Evolutionary conservation across 768 basidiomycete species (phyloP).

Genomic region (Pleurotus eryngii): DNA sequence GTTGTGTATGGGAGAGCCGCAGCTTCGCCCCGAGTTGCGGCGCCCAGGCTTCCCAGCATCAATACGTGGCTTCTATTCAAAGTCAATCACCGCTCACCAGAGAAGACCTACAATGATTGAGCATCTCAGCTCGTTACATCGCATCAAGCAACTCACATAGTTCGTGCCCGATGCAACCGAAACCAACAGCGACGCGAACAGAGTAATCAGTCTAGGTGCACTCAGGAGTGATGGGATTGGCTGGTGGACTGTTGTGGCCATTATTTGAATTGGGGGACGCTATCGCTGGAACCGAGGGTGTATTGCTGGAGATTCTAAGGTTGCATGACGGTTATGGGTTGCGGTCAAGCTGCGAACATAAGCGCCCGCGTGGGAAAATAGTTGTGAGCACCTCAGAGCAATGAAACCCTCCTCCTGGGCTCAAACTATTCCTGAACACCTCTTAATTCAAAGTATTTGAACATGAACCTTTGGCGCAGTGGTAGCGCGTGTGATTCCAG

Average conservation of each 20-base stretch:
- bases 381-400: too few relatives aligned
- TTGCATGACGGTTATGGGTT: too few relatives aligned
- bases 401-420: too few relatives aligned
- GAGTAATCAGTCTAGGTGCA: slow-evolving; percentile 39
- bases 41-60: slow-evolving; percentile 58
- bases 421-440: too few relatives aligned
- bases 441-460: neutral
- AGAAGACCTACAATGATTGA: slow-evolving; percentile 30
- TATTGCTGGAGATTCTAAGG: too few relatives aligned
- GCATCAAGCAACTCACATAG: slow-evolving; percentile 49
- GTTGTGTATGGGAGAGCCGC: slow-evolving; percentile 71
- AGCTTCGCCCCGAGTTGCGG: slow-evolving; percentile 83
- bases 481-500: slow-evolving; percentile 10
- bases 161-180: slow-evolving; percentile 68
- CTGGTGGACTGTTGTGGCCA: neutral
- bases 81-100: slow-evolving; percentile 28
- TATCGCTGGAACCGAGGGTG: too few relatives aligned
- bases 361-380: too few relatives aligned
- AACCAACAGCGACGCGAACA: slow-evolving; percentile 57
- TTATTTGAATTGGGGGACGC: neutral
- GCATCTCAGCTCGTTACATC: slow-evolving; percentile 6
- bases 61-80: neutral
- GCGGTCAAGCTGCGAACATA: too few relatives aligned
- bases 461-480: slow-evolving; percentile 7
- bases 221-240: slow-evolving; percentile 29